Conservation (phyloP, 2,329 filamentous ascomycete species). For the Exophiala bonariae region DNA sequence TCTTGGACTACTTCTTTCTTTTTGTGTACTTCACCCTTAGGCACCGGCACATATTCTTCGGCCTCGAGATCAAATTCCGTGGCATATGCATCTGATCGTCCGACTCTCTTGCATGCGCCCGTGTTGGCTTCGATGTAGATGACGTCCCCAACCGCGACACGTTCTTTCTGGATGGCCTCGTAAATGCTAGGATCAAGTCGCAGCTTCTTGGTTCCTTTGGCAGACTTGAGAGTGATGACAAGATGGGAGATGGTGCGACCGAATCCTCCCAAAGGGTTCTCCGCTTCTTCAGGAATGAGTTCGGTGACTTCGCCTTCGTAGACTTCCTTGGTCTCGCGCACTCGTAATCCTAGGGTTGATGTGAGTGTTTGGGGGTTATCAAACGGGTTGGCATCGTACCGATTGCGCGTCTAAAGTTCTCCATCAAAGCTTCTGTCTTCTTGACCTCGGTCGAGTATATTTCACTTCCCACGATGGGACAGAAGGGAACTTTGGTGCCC, state of each 20-base stretch:
- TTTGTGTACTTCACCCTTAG: conserved; percentile 98
- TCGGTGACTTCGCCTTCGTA: conserved; percentile 99
- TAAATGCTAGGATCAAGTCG: conserved; percentile 97
- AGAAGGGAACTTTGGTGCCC: conserved; percentile 97
- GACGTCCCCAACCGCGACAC: conserved; percentile 92
- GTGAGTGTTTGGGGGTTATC: conserved; percentile 3
- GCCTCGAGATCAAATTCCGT: conserved; percentile 98
- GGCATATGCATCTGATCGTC: conserved; percentile 92
- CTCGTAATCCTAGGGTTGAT: conserved; percentile 65
- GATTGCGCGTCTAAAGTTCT: conserved; percentile 97
- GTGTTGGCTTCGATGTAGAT: conserved; percentile 99
- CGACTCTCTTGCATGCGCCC: conserved; percentile 94
- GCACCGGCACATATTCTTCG: conserved; percentile 97
- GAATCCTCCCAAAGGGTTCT: conserved; percentile 95
- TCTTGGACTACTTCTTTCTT: conserved; percentile 99
- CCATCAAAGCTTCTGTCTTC: conserved; percentile 99
- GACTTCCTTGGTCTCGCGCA: conserved; percentile 98
- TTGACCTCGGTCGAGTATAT: conserved; percentile 98
- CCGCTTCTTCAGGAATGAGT: conserved; percentile 93
- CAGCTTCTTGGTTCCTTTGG: conserved; percentile 96
- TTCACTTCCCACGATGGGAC: conserved; percentile 96
- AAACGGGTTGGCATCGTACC: conserved; percentile 62
- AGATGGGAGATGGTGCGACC: conserved; percentile 97
- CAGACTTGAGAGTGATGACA: conserved; percentile 90
- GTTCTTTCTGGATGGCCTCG: conserved; percentile 98